Evolutionary conservation across 768 basidiomycete genomes (phyloP).

Genomic region (Boletellus ananas): DNA sequence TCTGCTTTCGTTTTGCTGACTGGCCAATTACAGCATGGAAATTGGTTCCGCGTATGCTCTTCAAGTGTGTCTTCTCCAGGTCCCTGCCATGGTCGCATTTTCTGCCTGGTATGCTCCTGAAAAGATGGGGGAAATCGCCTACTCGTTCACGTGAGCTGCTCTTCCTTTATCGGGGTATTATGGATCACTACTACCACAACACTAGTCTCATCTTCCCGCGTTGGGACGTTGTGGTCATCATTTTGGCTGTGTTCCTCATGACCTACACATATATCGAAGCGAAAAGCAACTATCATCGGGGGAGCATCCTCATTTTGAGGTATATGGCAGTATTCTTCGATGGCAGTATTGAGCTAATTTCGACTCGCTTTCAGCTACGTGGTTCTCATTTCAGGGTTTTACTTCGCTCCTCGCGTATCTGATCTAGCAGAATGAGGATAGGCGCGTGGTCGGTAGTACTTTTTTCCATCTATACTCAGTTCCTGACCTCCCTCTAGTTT

Average conservation of each 20-base stretch:
- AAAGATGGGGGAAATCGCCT: conserved; percentile 80
- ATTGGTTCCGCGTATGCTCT: conserved; percentile 99
- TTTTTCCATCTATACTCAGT: not conserved
- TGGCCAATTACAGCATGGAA: conserved; percentile 73
- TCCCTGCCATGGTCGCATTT: conserved; percentile 98
- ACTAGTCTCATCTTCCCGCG: conserved; percentile 91
- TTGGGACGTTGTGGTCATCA: conserved; percentile 95
- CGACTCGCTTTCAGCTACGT: conserved; percentile 60
- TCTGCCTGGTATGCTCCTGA: conserved; percentile 91
- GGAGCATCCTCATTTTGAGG: conserved; percentile 93
- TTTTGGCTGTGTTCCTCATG: conserved; percentile 94
- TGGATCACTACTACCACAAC: conserved; percentile 3
- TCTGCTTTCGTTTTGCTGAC: not conserved
- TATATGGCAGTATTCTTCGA: conserved; percentile 26
- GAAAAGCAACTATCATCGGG: conserved; percentile 97
- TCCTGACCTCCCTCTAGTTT: conserved; percentile 14
- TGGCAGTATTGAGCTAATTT: not conserved
- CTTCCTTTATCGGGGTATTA: not conserved
- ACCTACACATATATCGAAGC: conserved; percentile 99
- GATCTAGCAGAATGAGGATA: conserved; percentile 16
- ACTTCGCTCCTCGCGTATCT: conserved; percentile 64
- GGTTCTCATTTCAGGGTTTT: conserved; percentile 89
- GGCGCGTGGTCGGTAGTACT: not conserved
- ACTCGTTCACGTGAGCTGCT: conserved; percentile 85
- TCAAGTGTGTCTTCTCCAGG: conserved; percentile 95